Conservation (phyloP, 1,284 basidiomycete genomes). For the Ceratobasidium sp. region DNA sequence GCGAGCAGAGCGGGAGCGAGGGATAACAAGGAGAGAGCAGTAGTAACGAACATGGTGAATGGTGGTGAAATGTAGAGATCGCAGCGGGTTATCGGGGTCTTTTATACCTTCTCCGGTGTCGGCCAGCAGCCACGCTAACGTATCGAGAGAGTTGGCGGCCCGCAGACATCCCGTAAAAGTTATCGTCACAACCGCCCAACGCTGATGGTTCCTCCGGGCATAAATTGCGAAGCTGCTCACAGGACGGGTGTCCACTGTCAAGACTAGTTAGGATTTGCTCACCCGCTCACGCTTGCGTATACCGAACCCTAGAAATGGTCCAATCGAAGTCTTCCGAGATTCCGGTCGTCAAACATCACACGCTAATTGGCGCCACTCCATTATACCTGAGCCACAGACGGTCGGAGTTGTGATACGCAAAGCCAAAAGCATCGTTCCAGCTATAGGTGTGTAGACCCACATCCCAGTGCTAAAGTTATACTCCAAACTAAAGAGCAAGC, state of each 20-base stretch:
- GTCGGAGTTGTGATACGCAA: too few relatives aligned
- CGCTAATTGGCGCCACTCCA: neutral
- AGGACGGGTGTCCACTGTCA: neutral
- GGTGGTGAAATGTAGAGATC: neutral
- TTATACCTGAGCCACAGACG: too few relatives aligned
- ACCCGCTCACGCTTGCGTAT: neutral
- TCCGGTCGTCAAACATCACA: conserved; percentile 10
- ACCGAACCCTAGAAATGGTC: conserved; percentile 14
- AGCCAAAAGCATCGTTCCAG: too few relatives aligned
- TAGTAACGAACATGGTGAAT: conserved; percentile 5
- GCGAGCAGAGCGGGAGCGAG: conserved; percentile 12
- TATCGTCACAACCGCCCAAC: neutral
- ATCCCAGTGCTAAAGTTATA: neutral
- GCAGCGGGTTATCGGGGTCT: too few relatives aligned
- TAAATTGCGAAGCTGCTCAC: conserved; percentile 5
- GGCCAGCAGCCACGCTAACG: neutral
- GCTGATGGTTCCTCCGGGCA: neutral
- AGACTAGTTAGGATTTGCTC: neutral
- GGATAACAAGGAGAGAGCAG: conserved; percentile 27
- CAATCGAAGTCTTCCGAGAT: conserved; percentile 14
- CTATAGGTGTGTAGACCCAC: too few relatives aligned
- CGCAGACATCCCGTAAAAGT: neutral
- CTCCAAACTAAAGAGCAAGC: too few relatives aligned
- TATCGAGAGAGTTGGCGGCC: neutral
- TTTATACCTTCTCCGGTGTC: neutral